phyloP scores from a whole-genome alignment of 345 rosid genomes.

The Balakata baccata region DNA sequence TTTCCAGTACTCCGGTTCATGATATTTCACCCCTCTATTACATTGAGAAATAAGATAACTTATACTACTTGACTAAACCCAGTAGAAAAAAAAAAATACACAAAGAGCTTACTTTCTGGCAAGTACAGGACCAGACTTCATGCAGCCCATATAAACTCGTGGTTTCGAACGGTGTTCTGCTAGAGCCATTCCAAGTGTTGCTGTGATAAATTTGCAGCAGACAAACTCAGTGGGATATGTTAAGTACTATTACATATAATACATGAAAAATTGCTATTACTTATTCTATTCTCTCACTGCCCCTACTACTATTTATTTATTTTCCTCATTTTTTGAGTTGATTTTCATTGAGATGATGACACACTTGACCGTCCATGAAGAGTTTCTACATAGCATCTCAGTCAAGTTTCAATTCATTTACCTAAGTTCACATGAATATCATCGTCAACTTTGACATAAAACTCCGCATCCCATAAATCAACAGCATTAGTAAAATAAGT shows the following conservation, averaged over 20 bases:
- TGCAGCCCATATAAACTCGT: conserved; percentile 78
- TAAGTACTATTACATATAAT: not conserved
- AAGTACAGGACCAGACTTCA: conserved; percentile 95
- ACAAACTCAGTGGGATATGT: conserved; percentile 4
- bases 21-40: conserved; percentile 72
- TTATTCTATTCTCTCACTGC: not conserved
- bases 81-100: conserved; percentile 2
- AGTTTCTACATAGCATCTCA: no score
- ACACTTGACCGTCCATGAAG: no score
- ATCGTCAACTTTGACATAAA: conserved; percentile 92
- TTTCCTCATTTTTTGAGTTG: not conserved
- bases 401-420: conserved; percentile 12
- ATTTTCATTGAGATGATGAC: not conserved
- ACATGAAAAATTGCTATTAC: not conserved
- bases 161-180: conserved; percentile 48
- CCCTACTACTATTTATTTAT: not conserved
- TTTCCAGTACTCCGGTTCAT: conserved; percentile 92
- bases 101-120: conserved; percentile 52
- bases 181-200: conserved; percentile 56
- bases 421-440: conserved; percentile 93
- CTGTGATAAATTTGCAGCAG: conserved; percentile 32
- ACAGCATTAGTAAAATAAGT: conserved; percentile 70
- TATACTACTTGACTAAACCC: not conserved
- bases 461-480: conserved; percentile 82
- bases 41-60: conserved; percentile 10